Evolutionary conservation across 331 rosid genomes (phyloP), one percentile per base, ranked within the genome.

Genomic region (Phaseolus coccineus): DNA sequence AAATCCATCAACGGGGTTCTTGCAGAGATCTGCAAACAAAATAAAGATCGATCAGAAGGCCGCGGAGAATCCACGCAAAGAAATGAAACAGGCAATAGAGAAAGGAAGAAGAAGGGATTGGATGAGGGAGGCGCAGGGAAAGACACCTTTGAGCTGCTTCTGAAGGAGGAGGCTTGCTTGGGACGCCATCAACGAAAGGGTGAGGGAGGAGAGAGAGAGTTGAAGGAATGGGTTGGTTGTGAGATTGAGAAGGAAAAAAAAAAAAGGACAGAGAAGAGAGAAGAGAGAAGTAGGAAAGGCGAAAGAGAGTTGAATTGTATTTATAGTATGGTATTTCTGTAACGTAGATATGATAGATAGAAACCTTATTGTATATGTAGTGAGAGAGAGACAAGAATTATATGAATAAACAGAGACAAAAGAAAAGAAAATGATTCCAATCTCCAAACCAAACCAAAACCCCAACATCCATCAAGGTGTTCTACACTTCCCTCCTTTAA

Each of bases 101-200:
- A 59, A 28, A 52, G 11, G 31, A 42, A 61, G 30, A 61, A 71
- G 4, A 5, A 4, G 27, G 44, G 79, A 61, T 82, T 33, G 52
- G 81, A 50, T 70, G 81, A 12, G 15, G 4, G 51, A 46, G 5
- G 14, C 16, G 51, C 51, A 46, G 15, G 4, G 16, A 10, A 46
- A 46, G 42, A 58, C n/a, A 89, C 97, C 94, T 91, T 87, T 90
- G 84, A 92, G 96, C 82, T 92, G 97, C 69, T 92, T 92, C 81
- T 87, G 97, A 57, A 92, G 96, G 66, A 92, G 94, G 19, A 92
- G 97, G 84, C 96, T 89, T n/a, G 97, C 97, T 77, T 92, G 97
- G 2, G 97, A 83, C 7, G 97, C 80, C 91, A 83, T 87, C 62
- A 68, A 74, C 8, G 8, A 40, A 6, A 46, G 16, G 6, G 30